phyloP scores from a whole-genome alignment of 129 eudicot genomes.

The Tagetes patula region DNA sequence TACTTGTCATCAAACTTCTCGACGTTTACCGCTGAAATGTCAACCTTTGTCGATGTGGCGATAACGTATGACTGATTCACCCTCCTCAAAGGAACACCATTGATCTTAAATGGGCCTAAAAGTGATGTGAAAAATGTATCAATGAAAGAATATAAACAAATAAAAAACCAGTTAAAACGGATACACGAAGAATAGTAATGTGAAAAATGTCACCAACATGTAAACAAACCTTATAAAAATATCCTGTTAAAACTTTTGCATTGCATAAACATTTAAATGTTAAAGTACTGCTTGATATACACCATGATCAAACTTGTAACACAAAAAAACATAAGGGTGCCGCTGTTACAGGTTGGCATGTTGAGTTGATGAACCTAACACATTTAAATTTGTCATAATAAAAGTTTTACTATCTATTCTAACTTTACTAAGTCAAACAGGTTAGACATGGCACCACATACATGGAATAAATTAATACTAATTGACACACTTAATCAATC shows the following conservation, averaged over 20 bases:
- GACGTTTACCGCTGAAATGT: constrained; percentile 48
- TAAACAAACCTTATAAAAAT: no score
- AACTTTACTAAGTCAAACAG: neutral
- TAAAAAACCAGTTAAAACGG: neutral
- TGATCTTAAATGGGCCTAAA: constrained; percentile 66
- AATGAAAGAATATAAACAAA: neutral
- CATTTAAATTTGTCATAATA: no score
- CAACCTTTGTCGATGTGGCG: constrained; percentile 69
- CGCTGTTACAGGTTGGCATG: no score
- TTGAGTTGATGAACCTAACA: no score
- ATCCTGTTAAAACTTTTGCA: neutral
- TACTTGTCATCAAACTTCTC: constrained; percentile 67
- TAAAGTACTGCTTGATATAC: no score
- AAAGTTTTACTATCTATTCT: no score
- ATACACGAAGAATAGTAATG: no score
- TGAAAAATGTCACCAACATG: neutral
- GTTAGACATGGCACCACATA: neutral
- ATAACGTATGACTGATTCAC: constrained; percentile 72
- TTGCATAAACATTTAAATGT: neutral
- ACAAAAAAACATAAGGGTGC: no score
- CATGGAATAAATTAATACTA: no score
- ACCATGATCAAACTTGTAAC: no score
- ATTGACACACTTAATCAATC: neutral
- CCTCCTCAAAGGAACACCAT: constrained; percentile 79
- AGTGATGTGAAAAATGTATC: neutral